phyloP scores from a whole-genome alignment of 192 early-diverging fungal genomes.

The Allomyces macrogynus region DNA sequence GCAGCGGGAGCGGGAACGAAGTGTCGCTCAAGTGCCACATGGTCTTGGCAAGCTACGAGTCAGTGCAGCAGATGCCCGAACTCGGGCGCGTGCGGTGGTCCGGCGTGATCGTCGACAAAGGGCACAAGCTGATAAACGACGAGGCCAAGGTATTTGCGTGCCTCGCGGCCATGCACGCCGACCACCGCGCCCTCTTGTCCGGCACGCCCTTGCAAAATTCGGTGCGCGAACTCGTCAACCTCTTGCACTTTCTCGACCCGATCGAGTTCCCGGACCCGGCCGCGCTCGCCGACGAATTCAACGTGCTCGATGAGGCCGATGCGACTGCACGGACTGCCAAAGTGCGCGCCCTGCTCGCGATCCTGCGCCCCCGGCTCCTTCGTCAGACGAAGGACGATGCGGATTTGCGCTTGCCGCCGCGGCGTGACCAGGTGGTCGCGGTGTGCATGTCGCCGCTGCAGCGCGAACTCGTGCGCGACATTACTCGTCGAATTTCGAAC shows the following conservation, averaged over 20 bases:
- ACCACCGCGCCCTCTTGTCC: conserved; percentile 38
- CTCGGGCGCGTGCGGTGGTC: conserved; percentile 36
- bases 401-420: conserved; percentile 29
- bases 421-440: conserved; percentile 45
- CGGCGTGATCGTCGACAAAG: conserved; percentile 51
- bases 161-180: conserved; percentile 23
- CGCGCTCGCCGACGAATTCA: conserved; percentile 28
- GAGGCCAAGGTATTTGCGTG: conserved; percentile 30
- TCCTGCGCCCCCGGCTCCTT: conserved; percentile 44
- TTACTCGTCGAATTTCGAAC: conserved; percentile 31
- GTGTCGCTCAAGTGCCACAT: conserved; percentile 39
- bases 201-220: conserved; percentile 55
- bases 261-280: conserved; percentile 32
- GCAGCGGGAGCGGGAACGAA: no score
- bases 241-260: conserved; percentile 49
- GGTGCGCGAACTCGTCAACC: conserved; percentile 45
- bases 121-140: conserved; percentile 57
- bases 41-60: conserved; percentile 42
- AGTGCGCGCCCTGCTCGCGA: conserved; percentile 41
- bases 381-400: conserved; percentile 44
- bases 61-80: conserved; percentile 20
- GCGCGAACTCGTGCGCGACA: conserved; percentile 43
- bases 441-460: conserved; percentile 42
- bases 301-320: conserved; percentile 23
- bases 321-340: background rate